Base-by-base conservation (phyloP, 1,284 basidiomycete genomes). In the Mycena sp. region DNA sequence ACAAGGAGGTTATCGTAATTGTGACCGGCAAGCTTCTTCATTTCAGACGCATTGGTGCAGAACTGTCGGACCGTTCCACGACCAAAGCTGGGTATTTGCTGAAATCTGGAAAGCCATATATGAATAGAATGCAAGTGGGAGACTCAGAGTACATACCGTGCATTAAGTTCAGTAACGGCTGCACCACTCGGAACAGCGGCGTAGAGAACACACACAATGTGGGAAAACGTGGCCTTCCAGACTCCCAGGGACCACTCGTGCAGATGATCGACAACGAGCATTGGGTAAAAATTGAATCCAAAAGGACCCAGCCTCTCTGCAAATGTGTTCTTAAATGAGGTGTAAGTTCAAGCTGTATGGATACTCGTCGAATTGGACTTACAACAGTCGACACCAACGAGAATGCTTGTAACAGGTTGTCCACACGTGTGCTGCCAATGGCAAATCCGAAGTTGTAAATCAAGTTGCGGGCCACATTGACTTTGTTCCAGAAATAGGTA, bases 251-350 rank as follows among this genome's bases (percentile, higher is more conserved):
- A 43, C 40, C 40, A 51, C 44, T 50, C 57, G 19, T 59, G 49
- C 17, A 59, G 29, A 10, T 50, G 55, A 61, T 81, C 79, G 0
- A 75, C 71, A 0, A 73, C 69, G 1, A 81, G 66, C 29, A 78
- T 64, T 0, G 19, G 52, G 46, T 72, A 77, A 11, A 73, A 56
- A 28, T 78, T 65, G 19, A 75, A 70, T 0, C 71, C 73, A 1
- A 72, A 55, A 17, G 26, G 26, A 0, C 37, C 21, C 0, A 81
- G 70, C 0, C 35, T 28, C 0, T 73, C 56, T 0, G 71, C 73
- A 43, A 81, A 78, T 0, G 77, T 72, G 55, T 78, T 80, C 78
- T 79, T 49, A 19, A 35, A 30, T 23, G 48, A 3, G 35, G 12
- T 10, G 17, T 43, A 38, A 28, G 12, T 11, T n/a, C 25, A 9